Evolutionary conservation across 768 basidiomycete genomes (phyloP), one percentile per base, ranked within the genome.

Genomic region (Dacryopinax primogenitus): DNA sequence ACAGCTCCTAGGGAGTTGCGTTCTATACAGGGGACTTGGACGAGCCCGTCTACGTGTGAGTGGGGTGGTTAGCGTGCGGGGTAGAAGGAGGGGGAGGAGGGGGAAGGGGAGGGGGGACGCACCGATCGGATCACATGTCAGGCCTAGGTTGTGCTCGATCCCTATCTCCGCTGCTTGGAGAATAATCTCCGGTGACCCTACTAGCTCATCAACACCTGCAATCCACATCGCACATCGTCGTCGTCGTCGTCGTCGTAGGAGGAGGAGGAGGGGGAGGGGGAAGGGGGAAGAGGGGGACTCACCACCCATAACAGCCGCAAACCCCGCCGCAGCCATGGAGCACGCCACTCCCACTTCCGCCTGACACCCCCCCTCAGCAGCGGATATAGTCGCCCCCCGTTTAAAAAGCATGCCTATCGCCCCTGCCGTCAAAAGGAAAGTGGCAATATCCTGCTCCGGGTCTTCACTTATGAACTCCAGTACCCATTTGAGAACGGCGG

Each of bases 291-390:
- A n/a, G n/a, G 39, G 1, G 26, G 16, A 73, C 79, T 69, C 71
- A 83, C 87, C 88, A 66, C 94, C 94, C 86, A 96, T 88, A 72
- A 91, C 94, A 3, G 94, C 94, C 2, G 91, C 88, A 71, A 95
- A 94, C 0, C 90, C 94, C 51, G 87, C 92, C 64, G 87, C 87
- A 0, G 93, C 95, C 95, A 97, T 97, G 2, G 92, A 91, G 71
- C 91, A 92, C 1, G 95, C 94, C 41, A 97, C 95, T 83, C 94
- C 94, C 2, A 98, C 94, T 77, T 95, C 92, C 21, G 92, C 92
- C 77, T 92, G 90, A 74, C 92, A 95, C 12, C 74, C 70, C 21
- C 94, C 94, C 76, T 98, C 95, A 0, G 95, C 93, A 15, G 94
- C 94, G 58, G 88, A 90, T 62, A 97, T 96, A 1, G 94, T 95